phyloP scores from a whole-genome alignment of 306 rosid species.

The Medicago ruthenica region DNA sequence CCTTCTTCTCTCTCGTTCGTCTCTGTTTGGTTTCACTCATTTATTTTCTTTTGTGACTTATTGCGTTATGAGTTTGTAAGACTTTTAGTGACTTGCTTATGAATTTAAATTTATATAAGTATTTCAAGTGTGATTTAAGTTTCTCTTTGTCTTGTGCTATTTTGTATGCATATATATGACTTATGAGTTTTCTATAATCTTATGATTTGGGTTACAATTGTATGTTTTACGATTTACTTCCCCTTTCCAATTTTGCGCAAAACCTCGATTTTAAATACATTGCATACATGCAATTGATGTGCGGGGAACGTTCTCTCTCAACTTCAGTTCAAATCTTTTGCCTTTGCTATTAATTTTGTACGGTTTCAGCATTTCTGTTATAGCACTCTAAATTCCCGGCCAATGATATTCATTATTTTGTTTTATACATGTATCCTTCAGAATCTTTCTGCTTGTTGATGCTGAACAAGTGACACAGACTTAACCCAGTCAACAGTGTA shows the following conservation, averaged over 20 bases:
- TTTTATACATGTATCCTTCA: slow-evolving; percentile 37
- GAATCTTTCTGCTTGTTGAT: slow-evolving; percentile 45
- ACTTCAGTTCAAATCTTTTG: neutral
- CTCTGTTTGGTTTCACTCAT: neutral
- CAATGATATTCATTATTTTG: slow-evolving; percentile 28
- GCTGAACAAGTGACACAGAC: slow-evolving; percentile 41
- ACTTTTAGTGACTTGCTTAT: neutral
- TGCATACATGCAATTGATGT: neutral
- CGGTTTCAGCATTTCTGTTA: slow-evolving; percentile 3
- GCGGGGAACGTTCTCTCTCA: neutral
- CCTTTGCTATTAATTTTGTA: neutral
- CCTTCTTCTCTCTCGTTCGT: too few species aligned
- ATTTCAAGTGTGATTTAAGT: neutral
- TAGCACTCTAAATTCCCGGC: slow-evolving; percentile 25
- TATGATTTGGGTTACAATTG: neutral
- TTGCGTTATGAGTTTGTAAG: neutral
- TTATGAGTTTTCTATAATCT: neutral
- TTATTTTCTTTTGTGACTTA: neutral
- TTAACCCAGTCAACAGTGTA: slow-evolving; percentile 36
- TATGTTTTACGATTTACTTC: neutral
- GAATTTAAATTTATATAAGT: too few species aligned
- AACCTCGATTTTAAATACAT: neutral
- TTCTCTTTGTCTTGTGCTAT: neutral
- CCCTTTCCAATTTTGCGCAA: neutral
- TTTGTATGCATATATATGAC: neutral